These are phyloP conservation scores for Linnemannia zychae DNA, from an alignment of 192 early-diverging fungal genomes.

Conservation along the genomic window DNA sequence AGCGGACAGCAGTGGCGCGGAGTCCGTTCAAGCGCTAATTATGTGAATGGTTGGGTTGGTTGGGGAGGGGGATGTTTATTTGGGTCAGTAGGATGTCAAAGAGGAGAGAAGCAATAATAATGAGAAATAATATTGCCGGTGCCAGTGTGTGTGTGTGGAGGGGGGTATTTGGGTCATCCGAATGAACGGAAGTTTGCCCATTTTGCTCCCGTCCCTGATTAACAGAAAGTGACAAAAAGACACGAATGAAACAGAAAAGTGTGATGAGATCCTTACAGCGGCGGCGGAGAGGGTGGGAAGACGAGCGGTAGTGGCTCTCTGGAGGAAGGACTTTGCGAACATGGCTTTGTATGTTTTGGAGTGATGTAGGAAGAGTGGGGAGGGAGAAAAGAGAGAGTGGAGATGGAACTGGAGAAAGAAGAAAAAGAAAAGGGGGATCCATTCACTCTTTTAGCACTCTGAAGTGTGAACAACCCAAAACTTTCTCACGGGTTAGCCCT, in stretches of 20 bases:
- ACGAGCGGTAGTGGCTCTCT: constrained; percentile 40
- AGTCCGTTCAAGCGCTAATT: constrained; percentile 37
- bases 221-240: not conserved
- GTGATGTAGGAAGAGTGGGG: not conserved
- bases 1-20: constrained; percentile 35
- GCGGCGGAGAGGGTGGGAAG: constrained; percentile 44
- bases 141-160: no score
- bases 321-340: constrained; percentile 56
- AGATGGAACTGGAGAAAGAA: constrained; percentile 12
- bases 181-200: no score
- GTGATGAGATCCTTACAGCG: constrained; percentile 24
- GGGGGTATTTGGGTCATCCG: no score
- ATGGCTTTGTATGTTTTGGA: constrained; percentile 7
- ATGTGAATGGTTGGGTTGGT: not conserved
- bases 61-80: not conserved
- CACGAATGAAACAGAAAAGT: not conserved
- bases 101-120: no score
- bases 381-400: constrained; percentile 5
- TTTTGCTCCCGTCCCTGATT: not conserved
- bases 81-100: not conserved
- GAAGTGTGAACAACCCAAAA: not conserved
- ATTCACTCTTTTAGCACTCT: not conserved
- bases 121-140: no score
- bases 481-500: constrained; percentile 18
- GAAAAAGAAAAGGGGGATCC: constrained; percentile 2